A percentile compares a stretch with the other conserved stretches of the same genome.
phyloP scores from a whole-genome alignment of 805 yeast genomes.

The Candida morakotiae region DNA sequence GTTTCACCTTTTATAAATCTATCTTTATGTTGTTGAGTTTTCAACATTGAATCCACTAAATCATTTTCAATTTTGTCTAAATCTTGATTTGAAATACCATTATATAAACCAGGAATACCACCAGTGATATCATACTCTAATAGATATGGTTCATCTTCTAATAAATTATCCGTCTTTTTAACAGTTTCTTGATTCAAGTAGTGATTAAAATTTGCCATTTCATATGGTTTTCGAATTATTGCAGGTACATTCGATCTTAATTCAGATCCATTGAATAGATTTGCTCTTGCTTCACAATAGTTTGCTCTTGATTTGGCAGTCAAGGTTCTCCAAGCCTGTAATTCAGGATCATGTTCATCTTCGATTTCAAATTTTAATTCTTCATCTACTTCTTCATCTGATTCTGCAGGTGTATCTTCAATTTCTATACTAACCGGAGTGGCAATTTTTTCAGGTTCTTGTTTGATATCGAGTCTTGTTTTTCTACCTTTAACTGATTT shows the following conservation, averaged over 20 bases:
- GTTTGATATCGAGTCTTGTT: constrained; percentile 30
- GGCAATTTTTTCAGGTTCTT: constrained; percentile 19
- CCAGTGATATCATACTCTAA: constrained; percentile 84
- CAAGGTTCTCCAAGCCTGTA: constrained; percentile 77
- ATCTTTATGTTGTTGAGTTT: constrained; percentile 20
- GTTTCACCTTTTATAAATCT: constrained; percentile 32
- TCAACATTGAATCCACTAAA: constrained; percentile 31
- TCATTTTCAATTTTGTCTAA: constrained; percentile 36
- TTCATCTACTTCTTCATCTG: constrained; percentile 18
- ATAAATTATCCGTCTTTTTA: constrained; percentile 39
- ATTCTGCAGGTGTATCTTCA: constrained; percentile 12
- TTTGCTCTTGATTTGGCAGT: constrained; percentile 79
- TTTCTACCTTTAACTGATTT: constrained; percentile 41
- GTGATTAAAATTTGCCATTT: constrained; percentile 59
- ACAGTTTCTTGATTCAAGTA: constrained; percentile 40
- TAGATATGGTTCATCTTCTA: constrained; percentile 57
- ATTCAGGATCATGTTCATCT: constrained; percentile 60
- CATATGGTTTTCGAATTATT: constrained; percentile 56
- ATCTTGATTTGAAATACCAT: constrained; percentile 45
- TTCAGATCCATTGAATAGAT: constrained; percentile 54
- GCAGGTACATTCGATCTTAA: constrained; percentile 71
- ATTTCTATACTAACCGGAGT: constrained; percentile 12
- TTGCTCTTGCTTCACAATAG: constrained; percentile 64
- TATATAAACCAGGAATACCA: constrained; percentile 68
- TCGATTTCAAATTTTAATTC: constrained; percentile 37